phyloP scores from a whole-genome alignment of 225 moss, liverwort and hornwort species.

The Anthoceros angustus region DNA sequence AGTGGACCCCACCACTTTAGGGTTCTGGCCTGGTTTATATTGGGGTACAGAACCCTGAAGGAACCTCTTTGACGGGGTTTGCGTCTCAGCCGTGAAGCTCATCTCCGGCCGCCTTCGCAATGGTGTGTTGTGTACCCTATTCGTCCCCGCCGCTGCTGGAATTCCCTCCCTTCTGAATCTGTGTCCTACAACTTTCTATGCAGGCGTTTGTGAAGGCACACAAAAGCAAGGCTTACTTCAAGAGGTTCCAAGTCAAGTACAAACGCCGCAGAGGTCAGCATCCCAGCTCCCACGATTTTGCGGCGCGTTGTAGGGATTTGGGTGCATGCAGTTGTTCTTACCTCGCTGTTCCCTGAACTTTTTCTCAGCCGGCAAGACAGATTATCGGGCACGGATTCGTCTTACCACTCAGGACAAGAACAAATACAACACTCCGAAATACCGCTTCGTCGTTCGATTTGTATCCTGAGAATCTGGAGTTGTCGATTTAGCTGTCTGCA shows the following conservation, averaged over 20 bases:
- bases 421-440: conserved; percentile 95
- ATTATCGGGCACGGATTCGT: conserved; percentile 83
- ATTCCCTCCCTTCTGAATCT: not conserved
- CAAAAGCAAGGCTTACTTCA: conserved; percentile 78
- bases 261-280: conserved; percentile 55
- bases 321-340: not conserved
- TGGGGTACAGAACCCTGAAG: too few species aligned
- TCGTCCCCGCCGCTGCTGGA: too few species aligned
- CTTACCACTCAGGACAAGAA: conserved; percentile 93
- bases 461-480: conserved; percentile 23
- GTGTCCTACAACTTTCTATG: not conserved
- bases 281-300: not conserved
- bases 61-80: too few species aligned
- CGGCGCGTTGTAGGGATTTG: not conserved
- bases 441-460: conserved; percentile 81
- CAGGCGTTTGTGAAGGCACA: conserved; percentile 72
- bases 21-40: too few species aligned
- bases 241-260: conserved; percentile 82
- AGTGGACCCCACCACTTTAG: too few species aligned
- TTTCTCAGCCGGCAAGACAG: conserved; percentile 72
- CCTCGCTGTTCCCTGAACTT: not conserved
- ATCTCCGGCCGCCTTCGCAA: too few species aligned
- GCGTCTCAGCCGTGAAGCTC: too few species aligned
- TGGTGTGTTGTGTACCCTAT: too few species aligned
- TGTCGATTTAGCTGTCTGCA: not conserved